Evolutionary conservation across 768 basidiomycete species (phyloP).

Genomic region (Auricularia heimuer): DNA sequence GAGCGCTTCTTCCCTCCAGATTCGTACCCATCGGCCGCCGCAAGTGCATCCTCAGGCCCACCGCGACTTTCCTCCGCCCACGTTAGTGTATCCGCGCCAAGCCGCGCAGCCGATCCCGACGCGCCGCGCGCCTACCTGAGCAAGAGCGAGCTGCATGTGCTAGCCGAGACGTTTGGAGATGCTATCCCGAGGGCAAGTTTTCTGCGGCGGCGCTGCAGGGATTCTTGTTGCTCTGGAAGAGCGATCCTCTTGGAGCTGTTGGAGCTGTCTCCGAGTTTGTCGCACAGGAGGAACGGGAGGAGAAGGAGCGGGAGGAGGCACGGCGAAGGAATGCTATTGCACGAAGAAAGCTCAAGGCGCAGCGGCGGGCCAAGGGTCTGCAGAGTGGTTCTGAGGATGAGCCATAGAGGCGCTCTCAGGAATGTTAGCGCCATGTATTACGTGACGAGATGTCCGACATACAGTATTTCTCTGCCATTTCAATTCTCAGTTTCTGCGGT

Average conservation of each 20-base stretch:
- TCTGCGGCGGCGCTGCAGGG: constrained; percentile 55
- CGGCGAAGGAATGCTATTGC: neutral
- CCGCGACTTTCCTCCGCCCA: neutral
- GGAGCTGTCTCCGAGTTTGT: constrained; percentile 32
- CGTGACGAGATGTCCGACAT: too few species aligned
- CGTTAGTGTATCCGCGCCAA: neutral
- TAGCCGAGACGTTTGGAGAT: constrained; percentile 34
- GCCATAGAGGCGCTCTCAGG: too few species aligned
- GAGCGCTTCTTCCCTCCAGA: constrained; percentile 36
- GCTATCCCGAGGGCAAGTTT: constrained; percentile 36
- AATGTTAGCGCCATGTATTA: too few species aligned
- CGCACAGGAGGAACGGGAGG: constrained; percentile 24
- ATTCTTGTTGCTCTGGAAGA: constrained; percentile 35
- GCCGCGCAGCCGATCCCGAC: neutral
- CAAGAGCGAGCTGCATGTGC: constrained; percentile 10
- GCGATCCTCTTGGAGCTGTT: constrained; percentile 18
- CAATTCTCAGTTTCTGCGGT: too few species aligned
- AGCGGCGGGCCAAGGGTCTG: too few species aligned
- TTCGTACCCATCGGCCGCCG: neutral
- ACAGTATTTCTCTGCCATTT: too few species aligned
- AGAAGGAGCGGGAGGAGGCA: constrained; percentile 20
- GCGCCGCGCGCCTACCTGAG: constrained; percentile 5
- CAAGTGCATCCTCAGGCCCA: constrained; percentile 9
- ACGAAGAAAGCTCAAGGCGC: neutral
- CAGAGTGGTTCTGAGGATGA: too few species aligned